These are phyloP conservation scores for Kluyveromyces aestuarii DNA, from an alignment of 805 yeast species.

Conservation along the genomic window DNA sequence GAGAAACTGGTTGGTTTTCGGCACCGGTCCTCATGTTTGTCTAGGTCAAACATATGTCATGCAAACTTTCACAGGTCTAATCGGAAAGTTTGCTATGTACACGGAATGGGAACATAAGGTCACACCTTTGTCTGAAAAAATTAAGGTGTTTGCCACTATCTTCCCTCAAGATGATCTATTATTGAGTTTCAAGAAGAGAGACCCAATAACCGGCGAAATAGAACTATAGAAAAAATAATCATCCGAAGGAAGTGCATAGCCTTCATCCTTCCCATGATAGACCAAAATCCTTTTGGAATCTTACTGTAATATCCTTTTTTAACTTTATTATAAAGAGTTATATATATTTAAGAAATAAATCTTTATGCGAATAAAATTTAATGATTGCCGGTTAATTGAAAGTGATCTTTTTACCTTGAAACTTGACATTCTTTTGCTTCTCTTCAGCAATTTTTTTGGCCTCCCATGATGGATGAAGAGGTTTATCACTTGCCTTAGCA, in stretches of 20 bases:
- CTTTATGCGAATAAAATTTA: constrained; percentile 1
- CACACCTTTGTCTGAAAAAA: constrained; percentile 80
- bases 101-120: constrained; percentile 76
- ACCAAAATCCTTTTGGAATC: neutral
- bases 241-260: too few relatives aligned
- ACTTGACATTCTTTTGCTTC: constrained; percentile 52
- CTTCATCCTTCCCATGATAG: too few relatives aligned
- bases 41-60: constrained; percentile 90
- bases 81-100: constrained; percentile 82
- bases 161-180: constrained; percentile 95
- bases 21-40: constrained; percentile 95
- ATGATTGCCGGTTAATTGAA: constrained; percentile 40
- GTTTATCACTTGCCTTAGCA: constrained; percentile 18
- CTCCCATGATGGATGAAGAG: constrained; percentile 95
- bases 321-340: neutral
- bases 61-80: constrained; percentile 78
- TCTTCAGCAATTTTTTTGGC: constrained; percentile 76
- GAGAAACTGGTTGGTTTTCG: constrained; percentile 94
- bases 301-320: neutral
- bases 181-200: constrained; percentile 62
- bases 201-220: constrained; percentile 33
- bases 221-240: constrained; percentile 1
- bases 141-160: constrained; percentile 94
- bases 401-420: constrained; percentile 75
- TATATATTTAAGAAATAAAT: neutral